Evolutionary conservation across 2,329 filamentous ascomycete genomes (phyloP).

Genomic region (Chaetomium sp.): DNA sequence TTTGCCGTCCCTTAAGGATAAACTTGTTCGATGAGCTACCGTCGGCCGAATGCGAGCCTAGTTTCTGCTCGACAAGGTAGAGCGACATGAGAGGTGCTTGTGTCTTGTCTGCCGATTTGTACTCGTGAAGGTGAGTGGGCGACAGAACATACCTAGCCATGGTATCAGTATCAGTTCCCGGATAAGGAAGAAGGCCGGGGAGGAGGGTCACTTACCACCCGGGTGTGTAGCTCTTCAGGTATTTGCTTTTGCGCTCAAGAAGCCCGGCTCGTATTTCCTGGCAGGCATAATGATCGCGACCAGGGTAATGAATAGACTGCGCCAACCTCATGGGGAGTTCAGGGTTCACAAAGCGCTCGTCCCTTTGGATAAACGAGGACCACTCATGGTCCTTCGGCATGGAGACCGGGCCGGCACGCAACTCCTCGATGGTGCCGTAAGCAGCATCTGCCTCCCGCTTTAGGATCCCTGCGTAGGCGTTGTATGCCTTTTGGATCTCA

Average conservation of each 20-base stretch:
- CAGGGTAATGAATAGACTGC: slow-evolving; percentile 84
- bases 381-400: slow-evolving; percentile 95
- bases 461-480: slow-evolving; percentile 82
- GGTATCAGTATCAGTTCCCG: neutral
- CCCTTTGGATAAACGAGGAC: slow-evolving; percentile 71
- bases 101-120: slow-evolving; percentile 93
- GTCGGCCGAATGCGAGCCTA: slow-evolving; percentile 81
- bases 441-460: slow-evolving; percentile 84
- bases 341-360: slow-evolving; percentile 83
- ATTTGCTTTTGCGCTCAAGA: slow-evolving; percentile 97
- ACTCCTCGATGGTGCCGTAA: slow-evolving; percentile 69
- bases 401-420: slow-evolving; percentile 77
- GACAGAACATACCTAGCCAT: slow-evolving; percentile 81
- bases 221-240: slow-evolving; percentile 92
- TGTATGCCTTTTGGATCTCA: slow-evolving; percentile 97
- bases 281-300: slow-evolving; percentile 75
- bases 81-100: slow-evolving; percentile 94
- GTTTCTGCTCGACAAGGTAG: slow-evolving; percentile 88
- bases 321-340: slow-evolving; percentile 68
- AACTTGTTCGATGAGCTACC: slow-evolving; percentile 92
- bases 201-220: slow-evolving; percentile 63
- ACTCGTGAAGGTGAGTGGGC: slow-evolving; percentile 94
- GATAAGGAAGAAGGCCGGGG: neutral
- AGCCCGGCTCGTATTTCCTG: slow-evolving; percentile 83
- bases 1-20: slow-evolving; percentile 92